Evolutionary conservation across 2,329 filamentous ascomycete species (phyloP).

Genomic region (Canariomyces notabilis): DNA sequence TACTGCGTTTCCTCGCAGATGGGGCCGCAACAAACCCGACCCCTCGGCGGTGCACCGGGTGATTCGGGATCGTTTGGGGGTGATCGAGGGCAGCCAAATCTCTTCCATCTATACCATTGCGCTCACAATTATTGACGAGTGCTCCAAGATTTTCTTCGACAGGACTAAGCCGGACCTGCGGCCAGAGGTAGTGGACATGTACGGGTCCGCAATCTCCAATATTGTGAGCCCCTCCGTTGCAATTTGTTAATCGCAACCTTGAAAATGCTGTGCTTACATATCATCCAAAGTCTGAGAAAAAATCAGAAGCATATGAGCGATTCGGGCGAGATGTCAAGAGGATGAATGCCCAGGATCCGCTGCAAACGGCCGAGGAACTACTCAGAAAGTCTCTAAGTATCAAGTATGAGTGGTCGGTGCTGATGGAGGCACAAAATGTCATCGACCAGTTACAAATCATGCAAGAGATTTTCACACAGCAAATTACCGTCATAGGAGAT

Average conservation of each 20-base stretch:
- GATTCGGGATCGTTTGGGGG: constrained; percentile 26
- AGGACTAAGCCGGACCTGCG: constrained; percentile 29
- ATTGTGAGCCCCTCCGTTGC: constrained; percentile 20
- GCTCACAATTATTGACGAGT: constrained; percentile 34
- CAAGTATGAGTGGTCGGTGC: constrained; percentile 22
- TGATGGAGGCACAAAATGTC: constrained; percentile 22
- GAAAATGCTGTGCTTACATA: neutral
- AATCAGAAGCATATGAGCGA: constrained; percentile 22
- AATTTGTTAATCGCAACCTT: neutral
- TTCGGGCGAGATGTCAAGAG: constrained; percentile 23
- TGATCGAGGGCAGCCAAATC: constrained; percentile 15
- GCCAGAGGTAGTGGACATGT: constrained; percentile 31
- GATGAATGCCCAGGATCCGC: constrained; percentile 22
- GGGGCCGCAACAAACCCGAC: constrained; percentile 35
- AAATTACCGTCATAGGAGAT: constrained; percentile 22
- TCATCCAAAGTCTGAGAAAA: constrained; percentile 18
- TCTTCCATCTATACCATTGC: constrained; percentile 24
- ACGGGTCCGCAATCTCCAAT: constrained; percentile 28
- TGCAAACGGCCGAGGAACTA: constrained; percentile 20
- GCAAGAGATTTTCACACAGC: constrained; percentile 23
- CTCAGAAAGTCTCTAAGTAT: constrained; percentile 22
- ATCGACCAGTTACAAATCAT: constrained; percentile 25
- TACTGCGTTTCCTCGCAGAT: constrained; percentile 35
- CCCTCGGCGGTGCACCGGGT: constrained; percentile 34
- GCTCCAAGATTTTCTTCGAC: constrained; percentile 34